phyloP scores from a whole-genome alignment of 2,329 filamentous ascomycete species.

The Seiridium cupressi region DNA sequence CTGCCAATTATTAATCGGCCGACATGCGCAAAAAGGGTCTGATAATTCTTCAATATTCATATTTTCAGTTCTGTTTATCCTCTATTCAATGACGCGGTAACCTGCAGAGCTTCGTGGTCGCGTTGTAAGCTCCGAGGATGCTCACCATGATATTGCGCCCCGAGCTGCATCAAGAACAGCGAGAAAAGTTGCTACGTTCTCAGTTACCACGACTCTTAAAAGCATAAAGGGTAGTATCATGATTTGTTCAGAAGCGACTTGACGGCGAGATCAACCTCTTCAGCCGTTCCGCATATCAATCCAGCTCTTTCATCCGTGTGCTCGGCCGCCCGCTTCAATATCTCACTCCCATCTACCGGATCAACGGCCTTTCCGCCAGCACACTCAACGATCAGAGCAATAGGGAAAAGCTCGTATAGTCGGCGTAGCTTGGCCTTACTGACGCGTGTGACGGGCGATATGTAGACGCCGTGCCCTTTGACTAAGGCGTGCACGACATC shows the following conservation, averaged over 20 bases:
- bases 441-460: conserved; percentile 51
- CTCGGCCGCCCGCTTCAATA: conserved; percentile 37
- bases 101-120: no score
- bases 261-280: conserved; percentile 42
- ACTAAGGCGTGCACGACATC: conserved; percentile 58
- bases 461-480: conserved; percentile 61
- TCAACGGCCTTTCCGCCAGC: conserved; percentile 57
- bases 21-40: no score
- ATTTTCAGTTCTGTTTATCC: no score
- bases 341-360: conserved; percentile 35
- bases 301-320: conserved; percentile 49
- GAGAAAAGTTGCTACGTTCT: no score
- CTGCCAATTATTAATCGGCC: no score
- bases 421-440: conserved; percentile 57
- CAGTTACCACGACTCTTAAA: no score
- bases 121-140: no score
- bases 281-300: conserved; percentile 46
- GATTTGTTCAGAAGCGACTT: conserved; percentile 2
- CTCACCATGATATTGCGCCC: no score
- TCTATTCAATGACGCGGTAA: no score
- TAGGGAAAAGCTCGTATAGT: conserved; percentile 57
- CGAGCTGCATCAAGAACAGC: no score
- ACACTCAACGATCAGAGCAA: conserved; percentile 61
- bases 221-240: neutral
- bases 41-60: no score